Evolutionary conservation across 495 filamentous ascomycete species (phyloP), one percentile per base, ranked within the genome.

Genomic region (Glarea lozoyensis): DNA sequence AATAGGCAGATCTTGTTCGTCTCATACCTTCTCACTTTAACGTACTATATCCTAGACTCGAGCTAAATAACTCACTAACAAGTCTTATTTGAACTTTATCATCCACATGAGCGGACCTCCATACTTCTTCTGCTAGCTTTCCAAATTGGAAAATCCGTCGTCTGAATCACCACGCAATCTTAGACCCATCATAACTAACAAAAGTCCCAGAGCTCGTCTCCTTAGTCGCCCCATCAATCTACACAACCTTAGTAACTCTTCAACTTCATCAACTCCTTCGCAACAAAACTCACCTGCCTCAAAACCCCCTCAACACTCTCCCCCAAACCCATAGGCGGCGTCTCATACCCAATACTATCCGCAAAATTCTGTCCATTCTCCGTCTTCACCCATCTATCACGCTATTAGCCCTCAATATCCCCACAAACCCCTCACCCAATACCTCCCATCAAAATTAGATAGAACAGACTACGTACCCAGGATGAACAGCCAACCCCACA

Each of bases 331-430:
- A 58, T 42, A 1, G 64, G 60, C n/a, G 62, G 58, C 45, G 59
- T 50, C 13, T 19, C 21, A 29, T 55, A 52, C 9, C 55, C 54
- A 18, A 66, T 21, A 4, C 39, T 48, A 48, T 68, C 61, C 6
- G 63, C 64, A 25, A 63, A 53, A 0, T 13, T 46, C 48, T 66
- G 61, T 0, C 64, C 64, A 46, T 60, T 56, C 0, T 23, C 24
- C 5, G 64, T 68, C 48, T 68, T 54, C 36, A 68, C 61, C 62
- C 62, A 68, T 44, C 63, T 66, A 36, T 7, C 23, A 4, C 11
- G n/a, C 10, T 10, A 13, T 16, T 22, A 10, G 23, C 17, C 35
- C 11, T 16, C 16, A 19, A 21, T 16, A 22, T 37, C 10, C 10
- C 17, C 15, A 17, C n/a, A 24, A 32, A 38, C 22, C 12, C 3